phyloP scores from a whole-genome alignment of 805 yeast species.

The Lipomyces mesembrius region DNA sequence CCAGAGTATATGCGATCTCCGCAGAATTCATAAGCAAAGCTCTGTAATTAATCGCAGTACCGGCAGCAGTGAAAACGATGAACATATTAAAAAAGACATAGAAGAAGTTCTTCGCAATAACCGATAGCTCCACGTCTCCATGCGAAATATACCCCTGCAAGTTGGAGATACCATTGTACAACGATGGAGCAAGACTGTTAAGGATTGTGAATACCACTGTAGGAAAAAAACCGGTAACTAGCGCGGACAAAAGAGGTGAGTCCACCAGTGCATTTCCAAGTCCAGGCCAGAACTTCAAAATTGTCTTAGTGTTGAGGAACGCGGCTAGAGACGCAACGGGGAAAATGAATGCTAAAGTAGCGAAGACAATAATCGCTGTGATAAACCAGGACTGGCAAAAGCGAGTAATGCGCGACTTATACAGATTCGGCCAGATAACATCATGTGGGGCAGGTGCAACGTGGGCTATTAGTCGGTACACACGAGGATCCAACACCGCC shows the following conservation, averaged over 20 bases:
- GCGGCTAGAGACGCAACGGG: conserved; percentile 89
- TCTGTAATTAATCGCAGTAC: conserved; percentile 84
- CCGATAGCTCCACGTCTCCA: conserved; percentile 89
- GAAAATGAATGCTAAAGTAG: conserved; percentile 72
- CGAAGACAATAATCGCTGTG: conserved; percentile 66
- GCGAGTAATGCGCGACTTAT: conserved; percentile 75
- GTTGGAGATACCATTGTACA: conserved; percentile 80
- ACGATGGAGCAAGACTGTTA: conserved; percentile 80
- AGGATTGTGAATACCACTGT: conserved; percentile 86
- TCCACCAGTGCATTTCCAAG: conserved; percentile 68
- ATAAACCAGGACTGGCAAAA: conserved; percentile 65
- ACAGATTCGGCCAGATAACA: conserved; percentile 88
- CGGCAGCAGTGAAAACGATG: conserved; percentile 90
- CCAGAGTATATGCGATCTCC: conserved; percentile 82
- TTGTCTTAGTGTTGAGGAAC: conserved; percentile 75
- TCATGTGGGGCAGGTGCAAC: conserved; percentile 97
- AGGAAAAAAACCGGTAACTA: conserved; percentile 88
- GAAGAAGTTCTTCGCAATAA: conserved; percentile 90
- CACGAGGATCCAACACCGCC: conserved; percentile 88
- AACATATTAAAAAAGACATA: conserved; percentile 93
- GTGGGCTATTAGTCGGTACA: conserved; percentile 76
- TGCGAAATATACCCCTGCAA: conserved; percentile 88
- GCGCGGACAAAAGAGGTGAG: conserved; percentile 71
- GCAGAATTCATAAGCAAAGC: conserved; percentile 85
- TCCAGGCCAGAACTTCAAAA: conserved; percentile 79